These are phyloP conservation scores for Globisporangium abappressorium DNA, from an alignment of 352 stramenopile species.

Conservation along the genomic window DNA sequence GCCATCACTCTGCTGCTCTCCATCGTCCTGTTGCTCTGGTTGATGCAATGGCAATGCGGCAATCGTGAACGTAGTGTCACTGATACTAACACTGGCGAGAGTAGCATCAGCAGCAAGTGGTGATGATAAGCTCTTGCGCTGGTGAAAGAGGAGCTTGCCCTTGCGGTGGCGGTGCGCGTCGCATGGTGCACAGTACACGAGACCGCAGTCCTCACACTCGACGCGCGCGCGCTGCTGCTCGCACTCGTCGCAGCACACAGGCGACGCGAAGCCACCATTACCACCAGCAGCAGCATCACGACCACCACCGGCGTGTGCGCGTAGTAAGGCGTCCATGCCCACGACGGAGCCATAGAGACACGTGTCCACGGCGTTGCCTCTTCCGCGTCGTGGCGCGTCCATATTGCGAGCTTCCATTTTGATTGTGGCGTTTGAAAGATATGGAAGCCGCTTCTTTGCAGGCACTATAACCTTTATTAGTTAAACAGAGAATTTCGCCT, in stretches of 20 bases:
- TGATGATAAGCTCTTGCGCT: conserved; percentile 26
- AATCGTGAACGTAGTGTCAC: not conserved
- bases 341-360: conserved; percentile 46
- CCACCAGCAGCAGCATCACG: not conserved
- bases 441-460: no score
- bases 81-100: not conserved
- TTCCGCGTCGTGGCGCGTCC: not conserved
- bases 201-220: conserved; percentile 67
- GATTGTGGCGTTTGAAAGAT: not conserved
- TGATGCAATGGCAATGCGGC: not conserved
- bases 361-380: conserved; percentile 17
- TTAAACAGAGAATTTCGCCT: no score
- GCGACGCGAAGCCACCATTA: not conserved
- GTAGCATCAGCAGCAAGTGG: not conserved
- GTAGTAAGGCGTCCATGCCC: conserved; percentile 26
- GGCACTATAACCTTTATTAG: no score
- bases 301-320: not conserved
- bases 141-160: conserved; percentile 74
- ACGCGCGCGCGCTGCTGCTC: conserved; percentile 42
- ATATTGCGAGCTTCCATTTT: not conserved
- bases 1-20: not conserved
- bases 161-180: conserved; percentile 76
- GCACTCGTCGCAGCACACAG: conserved; percentile 67
- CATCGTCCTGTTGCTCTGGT: not conserved
- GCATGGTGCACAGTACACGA: conserved; percentile 68